Base-by-base conservation (phyloP, 2,329 filamentous ascomycete genomes). In the Aquanectria penicillioides region DNA sequence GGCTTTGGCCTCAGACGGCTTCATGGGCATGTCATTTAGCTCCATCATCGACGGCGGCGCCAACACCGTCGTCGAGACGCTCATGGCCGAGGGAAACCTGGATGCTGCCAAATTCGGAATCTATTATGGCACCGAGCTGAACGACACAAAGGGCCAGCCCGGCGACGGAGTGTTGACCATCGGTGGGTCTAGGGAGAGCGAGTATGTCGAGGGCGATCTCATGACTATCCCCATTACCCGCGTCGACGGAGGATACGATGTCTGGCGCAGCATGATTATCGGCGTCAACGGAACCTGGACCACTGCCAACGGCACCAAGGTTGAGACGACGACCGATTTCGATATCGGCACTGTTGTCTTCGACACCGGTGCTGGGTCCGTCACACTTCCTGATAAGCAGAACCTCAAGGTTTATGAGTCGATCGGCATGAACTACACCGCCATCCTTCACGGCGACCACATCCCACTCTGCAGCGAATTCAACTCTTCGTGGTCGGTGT, bases 381-480 rank as follows among this genome's bases (percentile, higher is more conserved):
- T 71, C 59, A 51, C 41, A 12, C 66, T 77, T 11, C 72, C 74
- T 0, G 59, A 61, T 10, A 34, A 56, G n/a, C 33, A 67, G 20
- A 63, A 72, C n/a, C 59, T 67, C 1, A 43, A 58, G 3, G 61
- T 77, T 37, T 77, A 77, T 65, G 63, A 64, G 28, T 69, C 72
- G 3, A 72, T 77, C 50, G 74, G 74, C n/a, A 70, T 71, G 74
- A 74, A 76, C 70, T 74, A 62, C 58, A 73, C 67, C 2, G 69
- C 69, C 9, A 72, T 77, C 57, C 38, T 71, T 6, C 31, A 51
- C 4, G 66, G 67, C 37, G 57, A 72, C 2, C 65, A 70, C 52
- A 69, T 74, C 25, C 74, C 73, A 18, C 62, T 71, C 29, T 77
- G 75, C 71, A 65, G 46, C 59, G 74, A 77, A 59, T 76, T 77